Conservation (phyloP, 169 alveolate species). For the Plasmodium sp. region DNA sequence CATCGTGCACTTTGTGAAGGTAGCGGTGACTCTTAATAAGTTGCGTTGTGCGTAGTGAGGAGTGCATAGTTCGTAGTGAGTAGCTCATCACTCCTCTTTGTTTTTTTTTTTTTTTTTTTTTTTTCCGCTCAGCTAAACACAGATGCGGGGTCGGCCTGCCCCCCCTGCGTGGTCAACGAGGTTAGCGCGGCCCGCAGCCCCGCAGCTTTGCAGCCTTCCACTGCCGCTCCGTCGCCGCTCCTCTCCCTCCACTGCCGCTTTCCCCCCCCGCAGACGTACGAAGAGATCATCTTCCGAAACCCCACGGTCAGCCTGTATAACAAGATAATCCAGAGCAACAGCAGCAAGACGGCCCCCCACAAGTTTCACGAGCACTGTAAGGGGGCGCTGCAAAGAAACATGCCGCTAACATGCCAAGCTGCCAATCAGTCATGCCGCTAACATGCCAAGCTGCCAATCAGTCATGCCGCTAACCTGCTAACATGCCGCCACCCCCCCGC, state of each 20-base stretch:
- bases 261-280: slow-evolving; percentile 73
- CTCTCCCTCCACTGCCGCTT: neutral
- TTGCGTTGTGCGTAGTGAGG: neutral
- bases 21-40: neutral
- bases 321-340: slow-evolving; percentile 75
- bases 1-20: slow-evolving; percentile 80
- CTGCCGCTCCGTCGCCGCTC: neutral
- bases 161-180: slow-evolving; percentile 73
- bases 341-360: slow-evolving; percentile 79
- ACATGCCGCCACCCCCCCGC: neutral
- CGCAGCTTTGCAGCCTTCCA: neutral
- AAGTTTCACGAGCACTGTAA: slow-evolving; percentile 83
- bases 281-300: slow-evolving; percentile 83
- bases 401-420: too few relatives aligned
- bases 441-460: too few relatives aligned
- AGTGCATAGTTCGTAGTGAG: neutral
- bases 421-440: too few relatives aligned
- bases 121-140: slow-evolving; percentile 33
- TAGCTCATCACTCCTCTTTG: neutral
- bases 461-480: neutral
- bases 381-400: neutral
- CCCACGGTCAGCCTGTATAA: slow-evolving; percentile 82
- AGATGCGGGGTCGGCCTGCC: neutral
- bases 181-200: neutral
- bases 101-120: neutral